Conservation (phyloP, 305 asterid species). For the Fraxinus albicans region DNA sequence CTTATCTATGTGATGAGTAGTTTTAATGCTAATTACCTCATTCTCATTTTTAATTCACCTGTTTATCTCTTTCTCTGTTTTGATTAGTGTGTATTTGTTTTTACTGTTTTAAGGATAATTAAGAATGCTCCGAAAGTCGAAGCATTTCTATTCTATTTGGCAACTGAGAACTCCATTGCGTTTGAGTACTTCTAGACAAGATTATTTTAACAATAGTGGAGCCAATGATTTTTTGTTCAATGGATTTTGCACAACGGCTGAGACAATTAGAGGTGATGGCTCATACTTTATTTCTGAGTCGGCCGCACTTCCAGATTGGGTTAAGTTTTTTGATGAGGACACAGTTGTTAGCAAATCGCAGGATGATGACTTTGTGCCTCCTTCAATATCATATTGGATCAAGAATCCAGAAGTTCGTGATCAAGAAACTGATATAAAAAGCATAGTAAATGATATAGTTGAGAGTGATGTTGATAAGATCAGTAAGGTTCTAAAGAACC, state of each 20-base stretch:
- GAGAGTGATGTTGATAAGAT: constrained; percentile 66
- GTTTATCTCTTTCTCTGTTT: background rate
- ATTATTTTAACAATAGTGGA: constrained; percentile 24
- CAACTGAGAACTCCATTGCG: constrained; percentile 24
- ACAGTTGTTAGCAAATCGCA: constrained; percentile 13
- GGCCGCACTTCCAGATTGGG: constrained; percentile 83
- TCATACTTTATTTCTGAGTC: constrained; percentile 45
- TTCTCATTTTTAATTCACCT: background rate
- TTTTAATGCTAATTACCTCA: background rate
- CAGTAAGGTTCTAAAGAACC: constrained; percentile 48
- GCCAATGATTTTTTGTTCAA: constrained; percentile 26
- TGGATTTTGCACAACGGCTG: constrained; percentile 43
- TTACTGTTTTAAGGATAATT: constrained; percentile 12
- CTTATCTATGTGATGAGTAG: background rate
- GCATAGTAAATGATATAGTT: constrained; percentile 28
- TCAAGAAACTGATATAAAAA: constrained; percentile 40
- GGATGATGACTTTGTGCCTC: constrained; percentile 81
- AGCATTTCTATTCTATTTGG: constrained; percentile 32
- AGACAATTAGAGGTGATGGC: constrained; percentile 31
- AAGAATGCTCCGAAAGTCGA: constrained; percentile 51
- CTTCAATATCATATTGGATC: constrained; percentile 72
- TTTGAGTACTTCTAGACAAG: constrained; percentile 22
- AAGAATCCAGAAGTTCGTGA: constrained; percentile 38
- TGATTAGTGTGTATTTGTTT: background rate
- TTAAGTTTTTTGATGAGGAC: constrained; percentile 35